Base-by-base conservation (phyloP, 345 rosid genomes). In the Lepidium didymum region DNA sequence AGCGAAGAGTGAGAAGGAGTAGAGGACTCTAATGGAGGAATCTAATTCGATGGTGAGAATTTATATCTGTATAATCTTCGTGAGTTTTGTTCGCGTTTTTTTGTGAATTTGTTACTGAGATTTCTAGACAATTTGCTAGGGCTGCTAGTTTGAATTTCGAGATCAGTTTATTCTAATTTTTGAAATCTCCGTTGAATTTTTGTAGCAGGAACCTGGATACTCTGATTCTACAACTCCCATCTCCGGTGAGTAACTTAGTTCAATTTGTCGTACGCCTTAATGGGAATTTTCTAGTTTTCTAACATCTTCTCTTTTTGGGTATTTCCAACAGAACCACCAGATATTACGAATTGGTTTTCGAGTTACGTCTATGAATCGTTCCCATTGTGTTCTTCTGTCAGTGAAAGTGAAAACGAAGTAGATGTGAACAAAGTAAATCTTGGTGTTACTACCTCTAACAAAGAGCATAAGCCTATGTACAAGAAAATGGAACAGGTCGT, bases 301-400 rank as follows among this genome's bases (percentile, higher is more conserved):
- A 14, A 62, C 43, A 49, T 25, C 23, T 40, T 10, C 15, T 51
- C 15, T 7, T 0, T 12, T 19, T 46, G 45, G 52, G 45, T 62
- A 10, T 61, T 37, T 36, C 4, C 0, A 10, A 68, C 58, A 82
- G 92, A 90, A 62, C 86, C 86, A 35, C 89, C 90, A 18, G 87
- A 86, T 50, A 50, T 86, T 37, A 65, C 73, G 65, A 81, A 84
- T 64, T 85, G 88, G 91, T 87, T 84, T 77, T 25, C 86, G 10
- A 84, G 91, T 75, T 87, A 84, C 52, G 67, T 75, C 34, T 82
- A 84, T 47, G 91, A 85, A 53, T 79, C 85, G 27, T 56, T 82
- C 78, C 75, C 67, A 14, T 61, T 82, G 76, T 71, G 31, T 73
- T 72, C 81, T 6, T 52, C 15, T 10, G 76, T 68, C 60, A 75